Evolutionary conservation across 331 rosid genomes (phyloP), one percentile per base, ranked within the genome.

Genomic region (Prunus yedoensis): DNA sequence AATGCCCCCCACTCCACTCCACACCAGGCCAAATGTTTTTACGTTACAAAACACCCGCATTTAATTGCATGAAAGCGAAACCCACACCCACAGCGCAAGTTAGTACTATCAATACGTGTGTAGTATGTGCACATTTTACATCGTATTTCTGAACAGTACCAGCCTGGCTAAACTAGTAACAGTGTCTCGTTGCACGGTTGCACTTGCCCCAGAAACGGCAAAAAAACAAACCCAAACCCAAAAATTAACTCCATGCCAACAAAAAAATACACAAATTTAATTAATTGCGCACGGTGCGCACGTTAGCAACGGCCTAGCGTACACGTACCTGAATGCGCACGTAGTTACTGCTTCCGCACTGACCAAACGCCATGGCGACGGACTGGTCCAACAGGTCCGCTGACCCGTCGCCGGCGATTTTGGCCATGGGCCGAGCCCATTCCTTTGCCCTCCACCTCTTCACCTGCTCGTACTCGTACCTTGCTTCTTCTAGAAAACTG

Each of bases 371-470:
- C 94, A 92, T 95, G 77, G 97, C 96, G 6, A 95, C 93, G 25
- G 99, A 90, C 85, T 95, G 99, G 84, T 95, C 99, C 54, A 91
- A 91, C 49, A 90, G 72, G 76, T 95, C 99, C 4, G 97, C 93
- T 0, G 97, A 90, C 64, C 92, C 94, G 68, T 95, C 97, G 14
- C 94, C 88, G 27, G 91, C 86, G 77, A 94, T 94, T 32, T 92
- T 90, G 79, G 96, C 83, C 83, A 92, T 83, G 16, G 98, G 97
- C 32, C 93, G 87, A 82, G 97, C 97, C 99, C 99, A 95, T 25
- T 95, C 96, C 84, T 89, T 95, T 47, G 96, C 90, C 78, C 80
- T 89, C 99, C 99, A 95, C 21, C 74, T 81, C 77, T 74, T 88
- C 61, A 95, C 95, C 53, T 84, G 86, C 16, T 92, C 96, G 66